Evolutionary conservation across 164 flowering plant genomes (phyloP).

Genomic region (Macadamia tetraphylla): DNA sequence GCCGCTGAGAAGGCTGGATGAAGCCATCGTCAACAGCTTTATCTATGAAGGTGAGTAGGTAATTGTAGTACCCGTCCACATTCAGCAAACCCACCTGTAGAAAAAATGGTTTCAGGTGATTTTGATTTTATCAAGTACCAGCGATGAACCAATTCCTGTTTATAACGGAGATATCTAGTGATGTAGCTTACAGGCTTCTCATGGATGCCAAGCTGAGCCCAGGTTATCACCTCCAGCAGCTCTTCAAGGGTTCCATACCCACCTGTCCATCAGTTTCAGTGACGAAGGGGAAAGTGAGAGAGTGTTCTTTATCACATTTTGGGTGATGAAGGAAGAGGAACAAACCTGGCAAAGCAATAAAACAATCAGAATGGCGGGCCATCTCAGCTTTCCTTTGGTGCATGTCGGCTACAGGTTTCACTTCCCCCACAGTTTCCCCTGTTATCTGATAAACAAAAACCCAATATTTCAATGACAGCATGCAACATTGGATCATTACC

Average conservation of each 20-base stretch:
- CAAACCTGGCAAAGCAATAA: conserved; percentile 35
- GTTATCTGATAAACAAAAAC: conserved; percentile 18
- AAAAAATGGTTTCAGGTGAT: not conserved
- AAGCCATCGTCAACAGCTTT: conserved; percentile 69
- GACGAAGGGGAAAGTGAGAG: not conserved
- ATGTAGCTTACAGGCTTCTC: conserved; percentile 46
- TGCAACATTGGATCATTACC: too few species aligned
- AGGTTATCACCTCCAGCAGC: conserved; percentile 60
- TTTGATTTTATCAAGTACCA: not conserved
- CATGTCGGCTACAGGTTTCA: conserved; percentile 32
- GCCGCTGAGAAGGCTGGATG: conserved; percentile 49
- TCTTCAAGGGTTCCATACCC: conserved; percentile 74
- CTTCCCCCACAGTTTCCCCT: conserved; percentile 38
- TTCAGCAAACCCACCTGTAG: conserved; percentile 62
- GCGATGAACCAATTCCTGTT: not conserved
- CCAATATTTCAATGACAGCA: too few species aligned
- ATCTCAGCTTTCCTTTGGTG: conserved; percentile 42
- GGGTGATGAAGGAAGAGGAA: not conserved
- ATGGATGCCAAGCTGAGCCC: conserved; percentile 77
- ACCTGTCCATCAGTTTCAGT: conserved; percentile 23
- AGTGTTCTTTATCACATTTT: not conserved
- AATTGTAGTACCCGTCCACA: conserved; percentile 67
- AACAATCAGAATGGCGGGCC: conserved; percentile 39
- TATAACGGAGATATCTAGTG: not conserved
- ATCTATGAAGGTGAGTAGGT: conserved; percentile 53